Conservation (phyloP, 257 asterid genomes). For the Jaltomata sinuosa region DNA sequence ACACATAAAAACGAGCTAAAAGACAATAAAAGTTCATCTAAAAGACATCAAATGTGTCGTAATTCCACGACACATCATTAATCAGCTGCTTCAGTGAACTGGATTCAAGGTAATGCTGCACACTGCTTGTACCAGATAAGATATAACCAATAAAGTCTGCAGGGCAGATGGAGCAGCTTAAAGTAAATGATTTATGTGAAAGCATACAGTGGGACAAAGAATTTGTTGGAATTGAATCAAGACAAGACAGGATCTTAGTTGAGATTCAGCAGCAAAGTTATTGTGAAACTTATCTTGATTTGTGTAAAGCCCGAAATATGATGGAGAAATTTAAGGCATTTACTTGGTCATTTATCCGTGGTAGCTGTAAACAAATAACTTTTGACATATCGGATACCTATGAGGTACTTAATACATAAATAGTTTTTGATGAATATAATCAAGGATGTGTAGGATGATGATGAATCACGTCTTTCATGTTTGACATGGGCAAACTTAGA, state of each 20-base stretch:
- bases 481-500: not conserved
- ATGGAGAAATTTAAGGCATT: slow-evolving; percentile 1
- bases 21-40: not conserved
- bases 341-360: not conserved
- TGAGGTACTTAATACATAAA: not conserved
- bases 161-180: not conserved
- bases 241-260: not conserved
- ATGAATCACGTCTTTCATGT: not conserved
- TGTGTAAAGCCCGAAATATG: not conserved
- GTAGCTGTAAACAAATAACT: not conserved
- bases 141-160: not conserved
- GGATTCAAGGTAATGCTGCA: not conserved
- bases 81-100: not conserved
- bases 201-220: not conserved
- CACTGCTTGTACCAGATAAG: not conserved
- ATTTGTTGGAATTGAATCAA: not conserved
- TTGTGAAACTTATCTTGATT: not conserved
- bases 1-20: not conserved
- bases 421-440: not conserved
- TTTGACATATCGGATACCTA: not conserved
- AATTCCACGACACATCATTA: not conserved
- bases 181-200: not conserved
- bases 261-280: not conserved
- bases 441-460: not conserved
- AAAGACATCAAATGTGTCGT: not conserved